A percentile compares a stretch with the other conserved stretches of the same genome.
Conservation (phyloP, 768 basidiomycete genomes). For the Agaricus sinodeliciosus region DNA sequence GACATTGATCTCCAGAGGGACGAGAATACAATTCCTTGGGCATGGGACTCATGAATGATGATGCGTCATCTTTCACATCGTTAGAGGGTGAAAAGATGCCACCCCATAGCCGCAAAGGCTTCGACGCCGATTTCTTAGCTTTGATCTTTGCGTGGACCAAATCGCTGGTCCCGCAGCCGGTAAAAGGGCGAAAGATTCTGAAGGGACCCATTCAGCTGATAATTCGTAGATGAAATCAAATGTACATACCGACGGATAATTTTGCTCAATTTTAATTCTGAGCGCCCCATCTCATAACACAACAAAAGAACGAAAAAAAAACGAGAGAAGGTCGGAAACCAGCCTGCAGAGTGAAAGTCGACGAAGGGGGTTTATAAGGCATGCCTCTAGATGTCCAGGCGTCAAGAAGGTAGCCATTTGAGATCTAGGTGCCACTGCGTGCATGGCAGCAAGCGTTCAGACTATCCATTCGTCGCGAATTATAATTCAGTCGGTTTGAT, state of each 20-base stretch:
- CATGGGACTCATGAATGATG: conserved; percentile 10
- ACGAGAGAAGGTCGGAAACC: background rate
- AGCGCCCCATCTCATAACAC: background rate
- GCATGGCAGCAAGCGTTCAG: background rate
- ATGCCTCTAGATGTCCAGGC: background rate
- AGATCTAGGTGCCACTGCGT: background rate
- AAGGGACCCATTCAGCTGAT: background rate
- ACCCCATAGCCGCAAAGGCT: background rate
- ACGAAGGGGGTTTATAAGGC: background rate
- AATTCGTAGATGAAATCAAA: background rate
- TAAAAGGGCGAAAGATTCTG: conserved; percentile 2
- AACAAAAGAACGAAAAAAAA: background rate
- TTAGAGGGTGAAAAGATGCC: background rate
- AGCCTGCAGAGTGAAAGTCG: background rate
- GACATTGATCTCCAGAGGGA: background rate
- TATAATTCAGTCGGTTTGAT: too few species aligned
- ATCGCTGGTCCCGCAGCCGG: background rate
- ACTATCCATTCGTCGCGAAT: too few species aligned
- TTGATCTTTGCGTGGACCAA: background rate
- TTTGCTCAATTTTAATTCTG: conserved; percentile 1
- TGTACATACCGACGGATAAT: conserved; percentile 1
- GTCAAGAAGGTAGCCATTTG: background rate
- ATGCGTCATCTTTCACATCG: background rate
- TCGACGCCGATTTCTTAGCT: background rate
- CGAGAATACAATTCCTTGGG: background rate